phyloP scores from a whole-genome alignment of 2,329 filamentous ascomycete species.

The Fusarium cyanostomum region DNA sequence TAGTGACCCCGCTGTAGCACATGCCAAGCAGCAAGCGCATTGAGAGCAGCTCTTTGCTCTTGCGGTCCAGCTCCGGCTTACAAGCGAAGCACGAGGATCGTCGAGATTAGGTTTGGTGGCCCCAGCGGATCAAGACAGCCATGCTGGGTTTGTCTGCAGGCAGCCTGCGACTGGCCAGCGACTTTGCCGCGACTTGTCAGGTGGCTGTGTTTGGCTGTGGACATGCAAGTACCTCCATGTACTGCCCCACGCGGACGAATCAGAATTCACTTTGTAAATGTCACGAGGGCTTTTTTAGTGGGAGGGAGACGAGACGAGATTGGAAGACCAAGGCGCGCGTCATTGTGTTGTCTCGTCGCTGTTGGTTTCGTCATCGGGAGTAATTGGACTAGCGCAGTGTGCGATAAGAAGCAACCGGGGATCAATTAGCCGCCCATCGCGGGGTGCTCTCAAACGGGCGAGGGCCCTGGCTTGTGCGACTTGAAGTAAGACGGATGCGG shows the following conservation, averaged over 20 bases:
- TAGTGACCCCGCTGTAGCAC: background rate
- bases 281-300: constrained; percentile 28
- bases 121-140: constrained; percentile 19
- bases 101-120: constrained; percentile 46
- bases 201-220: background rate
- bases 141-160: background rate
- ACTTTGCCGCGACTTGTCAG: constrained; percentile 19
- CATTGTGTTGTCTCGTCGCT: constrained; percentile 2
- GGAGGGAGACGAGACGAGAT: background rate
- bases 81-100: constrained; percentile 27
- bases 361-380: constrained; percentile 11
- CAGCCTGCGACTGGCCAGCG: background rate
- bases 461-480: constrained; percentile 7
- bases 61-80: background rate
- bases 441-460: background rate
- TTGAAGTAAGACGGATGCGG: background rate
- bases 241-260: constrained; percentile 28
- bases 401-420: background rate
- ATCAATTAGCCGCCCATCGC: background rate
- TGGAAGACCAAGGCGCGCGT: constrained; percentile 15
- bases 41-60: background rate
- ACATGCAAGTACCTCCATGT: constrained; percentile 23
- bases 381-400: constrained; percentile 2
- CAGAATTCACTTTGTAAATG: constrained; percentile 22
- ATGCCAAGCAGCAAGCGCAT: background rate